phyloP scores from a whole-genome alignment of 345 rosid genomes.

The Brassica cretica region DNA sequence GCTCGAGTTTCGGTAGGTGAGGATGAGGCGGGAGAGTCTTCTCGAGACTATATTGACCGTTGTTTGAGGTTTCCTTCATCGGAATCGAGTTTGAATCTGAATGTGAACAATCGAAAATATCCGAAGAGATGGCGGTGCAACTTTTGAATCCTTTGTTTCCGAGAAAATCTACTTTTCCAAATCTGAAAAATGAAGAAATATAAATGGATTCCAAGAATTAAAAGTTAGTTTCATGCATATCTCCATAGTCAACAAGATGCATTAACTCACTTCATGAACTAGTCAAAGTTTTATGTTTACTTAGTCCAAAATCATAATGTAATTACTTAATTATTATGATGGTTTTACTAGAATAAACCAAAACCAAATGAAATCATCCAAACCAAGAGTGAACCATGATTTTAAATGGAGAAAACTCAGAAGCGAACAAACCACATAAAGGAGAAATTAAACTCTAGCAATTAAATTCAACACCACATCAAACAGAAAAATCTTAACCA shows the following conservation, averaged over 20 bases:
- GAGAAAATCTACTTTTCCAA: neutral
- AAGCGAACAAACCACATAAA: neutral
- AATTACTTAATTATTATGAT: neutral
- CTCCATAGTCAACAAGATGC: constrained; percentile 20
- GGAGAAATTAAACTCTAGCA: neutral
- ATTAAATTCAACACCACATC: neutral
- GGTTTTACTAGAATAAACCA: constrained; percentile 1
- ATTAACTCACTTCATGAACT: constrained; percentile 4
- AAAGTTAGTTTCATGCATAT: neutral
- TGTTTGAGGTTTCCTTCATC: constrained; percentile 20
- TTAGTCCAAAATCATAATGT: neutral
- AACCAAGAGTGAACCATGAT: neutral
- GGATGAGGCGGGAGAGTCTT: constrained; percentile 54
- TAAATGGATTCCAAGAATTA: neutral
- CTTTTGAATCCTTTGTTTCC: constrained; percentile 10
- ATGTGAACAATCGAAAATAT: neutral
- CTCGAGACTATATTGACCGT: neutral
- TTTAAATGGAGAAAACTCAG: neutral
- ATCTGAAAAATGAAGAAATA: neutral
- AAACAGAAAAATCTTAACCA: neutral
- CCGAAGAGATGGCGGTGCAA: neutral
- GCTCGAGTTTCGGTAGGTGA: constrained; percentile 72
- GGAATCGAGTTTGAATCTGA: constrained; percentile 27
- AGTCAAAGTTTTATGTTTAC: neutral
- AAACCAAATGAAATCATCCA: neutral